Conservation (phyloP, 2,329 filamentous ascomycete genomes). For the Didymellaceae sp. region DNA sequence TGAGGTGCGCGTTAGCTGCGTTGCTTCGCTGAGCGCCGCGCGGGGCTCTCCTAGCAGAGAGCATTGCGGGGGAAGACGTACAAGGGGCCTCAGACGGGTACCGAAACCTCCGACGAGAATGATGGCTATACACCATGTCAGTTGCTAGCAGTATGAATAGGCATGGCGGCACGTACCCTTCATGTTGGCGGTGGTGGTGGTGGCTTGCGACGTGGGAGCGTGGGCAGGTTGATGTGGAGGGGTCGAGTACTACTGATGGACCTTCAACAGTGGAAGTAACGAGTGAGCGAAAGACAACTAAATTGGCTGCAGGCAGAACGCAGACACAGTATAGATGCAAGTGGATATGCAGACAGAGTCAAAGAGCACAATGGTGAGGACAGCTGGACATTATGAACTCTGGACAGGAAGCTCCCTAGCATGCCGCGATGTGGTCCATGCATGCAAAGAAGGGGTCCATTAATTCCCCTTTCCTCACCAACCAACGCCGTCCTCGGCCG, state of each 20-base stretch:
- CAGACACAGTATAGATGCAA: constrained; percentile 8
- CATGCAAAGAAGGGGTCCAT: constrained; percentile 24
- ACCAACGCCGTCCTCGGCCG: constrained; percentile 20
- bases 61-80: constrained; percentile 54
- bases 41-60: constrained; percentile 26
- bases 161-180: constrained; percentile 41
- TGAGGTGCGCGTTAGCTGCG: constrained; percentile 51
- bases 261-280: constrained; percentile 20
- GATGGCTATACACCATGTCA: constrained; percentile 67
- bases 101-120: constrained; percentile 99
- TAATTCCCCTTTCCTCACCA: constrained; percentile 27
- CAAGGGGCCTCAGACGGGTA: constrained; percentile 94
- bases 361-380: constrained; percentile 31
- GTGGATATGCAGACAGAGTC: constrained; percentile 26
- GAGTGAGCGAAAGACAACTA: constrained; percentile 15
- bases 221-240: constrained; percentile 15
- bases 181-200: constrained; percentile 45
- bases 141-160: neutral
- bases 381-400: constrained; percentile 31
- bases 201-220: neutral
- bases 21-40: constrained; percentile 20
- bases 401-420: constrained; percentile 23
- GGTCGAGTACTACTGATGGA: constrained; percentile 23
- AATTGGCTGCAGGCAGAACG: constrained; percentile 7
- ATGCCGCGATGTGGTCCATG: constrained; percentile 25